phyloP scores from a whole-genome alignment of 2,329 filamentous ascomycete species.

The Byssoonygena ceratinophila region DNA sequence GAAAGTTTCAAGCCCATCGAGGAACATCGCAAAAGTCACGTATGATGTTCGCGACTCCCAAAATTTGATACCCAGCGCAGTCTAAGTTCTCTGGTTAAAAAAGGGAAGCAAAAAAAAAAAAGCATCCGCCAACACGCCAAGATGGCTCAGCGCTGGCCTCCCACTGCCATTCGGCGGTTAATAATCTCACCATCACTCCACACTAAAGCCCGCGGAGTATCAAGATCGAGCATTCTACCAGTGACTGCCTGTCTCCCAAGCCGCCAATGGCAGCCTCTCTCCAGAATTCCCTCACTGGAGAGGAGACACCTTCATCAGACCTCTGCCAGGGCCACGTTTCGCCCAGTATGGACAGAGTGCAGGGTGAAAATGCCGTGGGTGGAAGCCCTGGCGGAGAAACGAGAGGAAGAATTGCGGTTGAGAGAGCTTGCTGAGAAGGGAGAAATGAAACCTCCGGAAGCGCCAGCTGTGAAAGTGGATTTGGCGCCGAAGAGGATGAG shows the following conservation, averaged over 20 bases:
- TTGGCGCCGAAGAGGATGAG: conserved; percentile 58
- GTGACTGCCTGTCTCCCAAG: neutral
- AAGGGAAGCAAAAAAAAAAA: neutral
- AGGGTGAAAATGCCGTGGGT: conserved; percentile 58
- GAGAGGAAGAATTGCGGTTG: conserved; percentile 28
- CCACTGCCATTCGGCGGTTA: neutral
- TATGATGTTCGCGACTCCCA: too few relatives aligned
- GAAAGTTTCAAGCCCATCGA: neutral
- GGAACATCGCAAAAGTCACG: neutral
- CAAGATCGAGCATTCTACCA: neutral
- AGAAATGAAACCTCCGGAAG: conserved; percentile 35
- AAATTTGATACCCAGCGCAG: neutral
- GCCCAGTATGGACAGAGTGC: conserved; percentile 40
- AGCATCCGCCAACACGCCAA: neutral
- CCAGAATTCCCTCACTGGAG: neutral
- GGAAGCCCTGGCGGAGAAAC: conserved; percentile 50
- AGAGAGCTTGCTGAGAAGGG: conserved; percentile 13
- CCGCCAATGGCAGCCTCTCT: neutral
- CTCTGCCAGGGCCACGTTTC: conserved; percentile 16
- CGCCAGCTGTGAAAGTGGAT: conserved; percentile 39
- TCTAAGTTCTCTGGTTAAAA: neutral
- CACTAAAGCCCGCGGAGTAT: neutral
- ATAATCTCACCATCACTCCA: neutral
- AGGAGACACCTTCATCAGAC: conserved; percentile 25
- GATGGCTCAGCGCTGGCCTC: neutral